Base-by-base conservation (phyloP, 805 yeast species). In the Isabelozyma rhagii region DNA sequence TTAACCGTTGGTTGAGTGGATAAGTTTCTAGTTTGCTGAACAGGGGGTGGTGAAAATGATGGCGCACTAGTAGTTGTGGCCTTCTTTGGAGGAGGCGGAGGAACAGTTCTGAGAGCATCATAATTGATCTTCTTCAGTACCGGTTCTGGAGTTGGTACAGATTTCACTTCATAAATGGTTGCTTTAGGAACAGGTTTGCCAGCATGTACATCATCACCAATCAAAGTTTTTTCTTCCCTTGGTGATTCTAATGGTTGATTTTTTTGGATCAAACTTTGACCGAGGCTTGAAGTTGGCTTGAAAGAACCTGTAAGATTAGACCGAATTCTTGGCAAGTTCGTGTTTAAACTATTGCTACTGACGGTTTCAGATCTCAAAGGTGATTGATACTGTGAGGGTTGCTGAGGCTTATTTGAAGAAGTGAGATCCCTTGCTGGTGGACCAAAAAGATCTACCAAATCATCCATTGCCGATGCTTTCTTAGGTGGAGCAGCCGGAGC, bases 251-350 rank as follows among this genome's bases (percentile, higher is more conserved):
- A 43, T 39, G 18, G 50, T 39, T 62, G 66, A 42, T 67, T 64
- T 6, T 67, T 64, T 6, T 63, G 59, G 47, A 77, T 60, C 47
- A 92, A 75, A 36, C 79, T 78, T 68, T 87, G 96, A 31, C 98
- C 98, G 74, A 92, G 93, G 9, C 79, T 69, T 0, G 97, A 90
- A 14, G 91, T 78, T 36, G 97, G 97, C 47, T 81, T 86, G 69
- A 92, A 93, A 51, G 78, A 60, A 55, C 65, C 61, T 53, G 74
- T 54, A 61, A 72, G 58, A 15, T 57, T 60, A 18, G 57, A 59
- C 42, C 75, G 67, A 11, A 65, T 64, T 51, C 63, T 68, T 21
- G 77, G 74, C 21, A 69, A 57, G 5, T 63, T 68, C 11, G 51
- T 48, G 3, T 56, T 11, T 8, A 64, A 47, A 51, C 69, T 61